These are phyloP conservation scores for Microbotryum lychnidis-dioicae DNA, from an alignment of 1,284 basidiomycete genomes.

Conservation along the genomic window DNA sequence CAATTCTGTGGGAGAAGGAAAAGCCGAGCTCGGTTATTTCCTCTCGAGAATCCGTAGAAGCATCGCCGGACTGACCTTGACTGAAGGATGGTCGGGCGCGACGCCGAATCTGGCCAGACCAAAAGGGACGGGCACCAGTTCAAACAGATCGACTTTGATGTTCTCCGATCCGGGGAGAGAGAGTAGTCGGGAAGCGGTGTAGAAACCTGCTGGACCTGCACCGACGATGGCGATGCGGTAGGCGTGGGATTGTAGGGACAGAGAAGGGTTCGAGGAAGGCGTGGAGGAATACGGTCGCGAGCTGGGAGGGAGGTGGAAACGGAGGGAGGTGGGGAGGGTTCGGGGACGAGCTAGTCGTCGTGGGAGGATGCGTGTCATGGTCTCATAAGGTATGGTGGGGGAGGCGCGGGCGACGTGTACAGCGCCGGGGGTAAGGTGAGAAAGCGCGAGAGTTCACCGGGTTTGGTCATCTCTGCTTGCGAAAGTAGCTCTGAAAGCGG, in stretches of 20 bases:
- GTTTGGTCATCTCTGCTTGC: too few relatives aligned
- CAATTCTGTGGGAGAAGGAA: conserved; percentile 61
- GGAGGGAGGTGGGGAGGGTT: too few relatives aligned
- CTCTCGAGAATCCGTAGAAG: not conserved
- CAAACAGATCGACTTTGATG: conserved; percentile 76
- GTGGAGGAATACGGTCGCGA: too few relatives aligned
- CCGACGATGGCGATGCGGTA: conserved; percentile 73
- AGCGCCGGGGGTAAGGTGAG: too few relatives aligned
- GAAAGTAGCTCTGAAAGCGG: too few relatives aligned
- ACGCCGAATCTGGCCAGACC: conserved; percentile 94
- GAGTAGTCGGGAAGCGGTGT: conserved; percentile 75
- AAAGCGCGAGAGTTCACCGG: too few relatives aligned
- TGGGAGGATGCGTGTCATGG: too few relatives aligned
- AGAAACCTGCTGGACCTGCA: conserved; percentile 90
- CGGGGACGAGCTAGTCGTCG: too few relatives aligned
- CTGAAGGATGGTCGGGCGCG: conserved; percentile 97
- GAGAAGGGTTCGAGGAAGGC: too few relatives aligned
- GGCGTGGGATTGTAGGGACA: conserved; percentile 2
- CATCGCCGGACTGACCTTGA: conserved; percentile 58
- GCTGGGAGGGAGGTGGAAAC: too few relatives aligned
- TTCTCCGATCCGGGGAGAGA: conserved; percentile 46
- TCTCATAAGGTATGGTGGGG: too few relatives aligned
- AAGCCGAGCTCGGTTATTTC: not conserved
- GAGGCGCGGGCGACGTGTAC: too few relatives aligned
- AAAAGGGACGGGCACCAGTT: conserved; percentile 87